Conservation (phyloP, 306 rosid species). For the Fagus crenata region DNA sequence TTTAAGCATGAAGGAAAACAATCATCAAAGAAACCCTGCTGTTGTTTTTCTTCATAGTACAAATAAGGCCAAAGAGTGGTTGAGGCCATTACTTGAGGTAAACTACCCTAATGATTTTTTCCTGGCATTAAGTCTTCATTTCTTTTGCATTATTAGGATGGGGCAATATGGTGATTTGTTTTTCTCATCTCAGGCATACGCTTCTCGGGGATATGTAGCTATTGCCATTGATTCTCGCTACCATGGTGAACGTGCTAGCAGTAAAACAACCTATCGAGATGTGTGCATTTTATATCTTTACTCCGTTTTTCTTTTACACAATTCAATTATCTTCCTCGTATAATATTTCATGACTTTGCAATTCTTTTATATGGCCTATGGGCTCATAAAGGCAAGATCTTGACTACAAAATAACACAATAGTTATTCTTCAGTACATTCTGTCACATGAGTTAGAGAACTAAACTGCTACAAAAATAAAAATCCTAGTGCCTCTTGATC, state of each 20-base stretch:
- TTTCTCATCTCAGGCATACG: slow-evolving; percentile 64
- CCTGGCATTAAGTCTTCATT: slow-evolving; percentile 2
- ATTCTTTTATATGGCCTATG: background rate
- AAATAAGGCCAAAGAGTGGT: slow-evolving; percentile 59
- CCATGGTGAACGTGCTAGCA: slow-evolving; percentile 93
- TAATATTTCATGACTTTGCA: background rate
- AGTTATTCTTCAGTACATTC: slow-evolving; percentile 4
- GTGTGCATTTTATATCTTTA: slow-evolving; percentile 38
- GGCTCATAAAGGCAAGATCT: background rate
- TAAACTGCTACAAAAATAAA: too few relatives aligned
- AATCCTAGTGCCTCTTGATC: slow-evolving; percentile 5
- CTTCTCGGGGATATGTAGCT: slow-evolving; percentile 85
- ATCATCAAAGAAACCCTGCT: slow-evolving; percentile 56
- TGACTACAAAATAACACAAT: background rate
- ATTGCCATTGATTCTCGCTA: slow-evolving; percentile 84
- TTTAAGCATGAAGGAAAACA: slow-evolving; percentile 63
- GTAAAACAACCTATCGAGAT: slow-evolving; percentile 54
- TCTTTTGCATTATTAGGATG: slow-evolving; percentile 9
- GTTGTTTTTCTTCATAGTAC: slow-evolving; percentile 79
- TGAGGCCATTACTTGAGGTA: slow-evolving; percentile 86
- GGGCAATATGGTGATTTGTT: background rate
- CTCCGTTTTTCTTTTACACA: slow-evolving; percentile 3
- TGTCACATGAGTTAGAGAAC: background rate
- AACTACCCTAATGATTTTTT: slow-evolving; percentile 1
- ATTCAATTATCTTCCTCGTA: slow-evolving; percentile 4